phyloP scores from a whole-genome alignment of 805 yeast genomes.

The Candida orba region DNA sequence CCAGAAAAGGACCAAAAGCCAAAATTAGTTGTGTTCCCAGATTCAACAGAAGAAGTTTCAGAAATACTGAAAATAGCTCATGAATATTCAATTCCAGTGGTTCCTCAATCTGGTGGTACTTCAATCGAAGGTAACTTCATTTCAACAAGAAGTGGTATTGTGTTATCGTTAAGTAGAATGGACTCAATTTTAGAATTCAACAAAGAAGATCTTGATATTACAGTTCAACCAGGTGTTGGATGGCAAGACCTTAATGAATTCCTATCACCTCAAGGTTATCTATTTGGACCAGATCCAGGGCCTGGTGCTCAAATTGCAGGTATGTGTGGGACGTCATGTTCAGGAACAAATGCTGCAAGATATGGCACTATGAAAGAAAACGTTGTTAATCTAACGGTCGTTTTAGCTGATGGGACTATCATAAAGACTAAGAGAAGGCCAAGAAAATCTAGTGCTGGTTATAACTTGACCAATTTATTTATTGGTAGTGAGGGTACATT shows the following conservation, averaged over 20 bases:
- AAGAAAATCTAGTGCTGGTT: conserved; percentile 71
- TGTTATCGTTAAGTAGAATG: conserved; percentile 55
- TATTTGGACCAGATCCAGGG: conserved; percentile 74
- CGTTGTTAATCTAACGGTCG: conserved; percentile 60
- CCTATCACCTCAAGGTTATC: conserved; percentile 37
- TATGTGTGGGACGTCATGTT: conserved; percentile 68
- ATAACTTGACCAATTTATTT: conserved; percentile 66
- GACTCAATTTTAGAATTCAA: conserved; percentile 48
- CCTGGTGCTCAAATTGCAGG: conserved; percentile 80
- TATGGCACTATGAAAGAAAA: conserved; percentile 79
- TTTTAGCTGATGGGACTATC: conserved; percentile 71
- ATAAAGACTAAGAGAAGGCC: conserved; percentile 69
- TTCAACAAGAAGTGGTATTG: conserved; percentile 53
- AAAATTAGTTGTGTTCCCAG: conserved; percentile 41
- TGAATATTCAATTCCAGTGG: conserved; percentile 47
- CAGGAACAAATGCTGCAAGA: conserved; percentile 71
- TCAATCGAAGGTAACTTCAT: conserved; percentile 63
- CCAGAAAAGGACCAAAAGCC: conserved; percentile 36
- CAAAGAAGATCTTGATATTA: conserved; percentile 59
- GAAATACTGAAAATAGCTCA: conserved; percentile 48
- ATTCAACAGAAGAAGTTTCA: conserved; percentile 50
- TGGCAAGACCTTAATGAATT: conserved; percentile 63
- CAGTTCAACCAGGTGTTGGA: conserved; percentile 71
- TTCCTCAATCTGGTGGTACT: conserved; percentile 59
- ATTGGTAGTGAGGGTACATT: conserved; percentile 76